phyloP scores from a whole-genome alignment of 2,329 filamentous ascomycete genomes.

The Paraphoma sp. region DNA sequence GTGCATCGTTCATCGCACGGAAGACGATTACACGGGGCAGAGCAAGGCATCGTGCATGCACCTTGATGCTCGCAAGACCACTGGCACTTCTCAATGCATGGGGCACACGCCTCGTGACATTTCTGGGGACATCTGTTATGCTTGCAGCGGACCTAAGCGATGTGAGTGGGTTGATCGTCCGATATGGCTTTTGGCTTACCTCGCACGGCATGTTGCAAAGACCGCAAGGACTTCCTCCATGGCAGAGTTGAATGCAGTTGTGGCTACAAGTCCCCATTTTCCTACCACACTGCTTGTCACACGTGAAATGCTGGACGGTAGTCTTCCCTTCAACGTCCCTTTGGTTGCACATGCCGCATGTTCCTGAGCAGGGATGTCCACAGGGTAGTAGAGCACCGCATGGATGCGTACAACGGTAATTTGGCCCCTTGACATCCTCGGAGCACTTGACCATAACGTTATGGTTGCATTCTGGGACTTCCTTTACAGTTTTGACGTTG shows the following conservation, averaged over 20 bases:
- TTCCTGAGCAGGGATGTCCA: constrained; percentile 62
- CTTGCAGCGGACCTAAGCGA: constrained; percentile 30
- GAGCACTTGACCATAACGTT: constrained; percentile 58
- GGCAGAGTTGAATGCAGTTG: constrained; percentile 31
- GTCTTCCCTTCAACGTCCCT: constrained; percentile 31
- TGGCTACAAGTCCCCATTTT: constrained; percentile 39
- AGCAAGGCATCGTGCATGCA: constrained; percentile 45
- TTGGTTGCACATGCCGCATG: constrained; percentile 59
- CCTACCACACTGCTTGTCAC: constrained; percentile 33
- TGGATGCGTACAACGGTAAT: constrained; percentile 56
- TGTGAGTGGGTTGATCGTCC: not conserved
- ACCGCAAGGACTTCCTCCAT: constrained; percentile 34
- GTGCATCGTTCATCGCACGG: constrained; percentile 40
- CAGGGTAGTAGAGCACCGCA: constrained; percentile 61
- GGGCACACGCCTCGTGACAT: constrained; percentile 43
- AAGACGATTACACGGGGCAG: constrained; percentile 38
- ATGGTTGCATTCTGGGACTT: constrained; percentile 64
- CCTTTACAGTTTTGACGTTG: constrained; percentile 52
- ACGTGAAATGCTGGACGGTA: constrained; percentile 17
- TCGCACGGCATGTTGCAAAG: constrained; percentile 30
- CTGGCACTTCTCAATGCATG: constrained; percentile 42
- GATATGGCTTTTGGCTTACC: constrained; percentile 9
- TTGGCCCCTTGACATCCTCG: constrained; percentile 49
- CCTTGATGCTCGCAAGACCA: constrained; percentile 45
- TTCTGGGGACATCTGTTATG: constrained; percentile 30